Conservation (phyloP, 805 yeast genomes). For the Spathaspora boniae region DNA sequence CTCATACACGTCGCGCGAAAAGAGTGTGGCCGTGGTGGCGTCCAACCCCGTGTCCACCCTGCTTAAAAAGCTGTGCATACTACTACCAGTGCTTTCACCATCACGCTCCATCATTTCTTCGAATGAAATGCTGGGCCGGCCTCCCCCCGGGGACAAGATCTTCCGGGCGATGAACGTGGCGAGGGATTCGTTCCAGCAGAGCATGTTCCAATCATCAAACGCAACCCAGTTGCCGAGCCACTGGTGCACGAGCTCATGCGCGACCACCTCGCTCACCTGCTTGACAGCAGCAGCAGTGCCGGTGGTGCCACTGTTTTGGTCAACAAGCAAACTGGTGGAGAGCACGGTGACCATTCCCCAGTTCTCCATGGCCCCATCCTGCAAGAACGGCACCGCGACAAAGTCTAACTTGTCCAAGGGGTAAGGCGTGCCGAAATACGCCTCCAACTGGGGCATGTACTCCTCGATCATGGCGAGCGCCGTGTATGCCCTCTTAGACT, state of each 20-base stretch:
- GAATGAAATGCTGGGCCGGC: slow-evolving; percentile 7
- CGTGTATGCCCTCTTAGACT: slow-evolving; percentile 42
- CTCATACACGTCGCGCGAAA: slow-evolving; percentile 50
- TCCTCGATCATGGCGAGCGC: slow-evolving; percentile 48
- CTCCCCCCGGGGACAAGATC: slow-evolving; percentile 40
- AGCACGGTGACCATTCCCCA: slow-evolving; percentile 66
- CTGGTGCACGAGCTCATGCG: slow-evolving; percentile 76
- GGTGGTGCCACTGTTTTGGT: too few species aligned
- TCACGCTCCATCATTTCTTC: slow-evolving; percentile 35
- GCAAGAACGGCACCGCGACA: slow-evolving; percentile 63
- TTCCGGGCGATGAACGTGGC: slow-evolving; percentile 61
- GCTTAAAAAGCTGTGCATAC: slow-evolving; percentile 30
- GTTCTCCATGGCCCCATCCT: slow-evolving; percentile 81
- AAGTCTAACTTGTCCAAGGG: slow-evolving; percentile 68
- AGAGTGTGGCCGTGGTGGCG: slow-evolving; percentile 39
- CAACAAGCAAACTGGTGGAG: slow-evolving; percentile 40
- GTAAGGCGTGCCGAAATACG: slow-evolving; percentile 41
- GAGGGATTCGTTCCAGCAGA: slow-evolving; percentile 77
- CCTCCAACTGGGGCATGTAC: slow-evolving; percentile 47
- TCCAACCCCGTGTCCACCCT: slow-evolving; percentile 21
- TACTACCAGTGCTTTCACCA: slow-evolving; percentile 26
- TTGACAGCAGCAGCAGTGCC: slow-evolving; percentile 16
- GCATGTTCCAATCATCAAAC: slow-evolving; percentile 62
- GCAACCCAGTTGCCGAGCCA: slow-evolving; percentile 72
- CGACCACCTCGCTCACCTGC: slow-evolving; percentile 52